Evolutionary conservation across 176 grass and related monocot species (phyloP).

Genomic region (Eleusine coracana): DNA sequence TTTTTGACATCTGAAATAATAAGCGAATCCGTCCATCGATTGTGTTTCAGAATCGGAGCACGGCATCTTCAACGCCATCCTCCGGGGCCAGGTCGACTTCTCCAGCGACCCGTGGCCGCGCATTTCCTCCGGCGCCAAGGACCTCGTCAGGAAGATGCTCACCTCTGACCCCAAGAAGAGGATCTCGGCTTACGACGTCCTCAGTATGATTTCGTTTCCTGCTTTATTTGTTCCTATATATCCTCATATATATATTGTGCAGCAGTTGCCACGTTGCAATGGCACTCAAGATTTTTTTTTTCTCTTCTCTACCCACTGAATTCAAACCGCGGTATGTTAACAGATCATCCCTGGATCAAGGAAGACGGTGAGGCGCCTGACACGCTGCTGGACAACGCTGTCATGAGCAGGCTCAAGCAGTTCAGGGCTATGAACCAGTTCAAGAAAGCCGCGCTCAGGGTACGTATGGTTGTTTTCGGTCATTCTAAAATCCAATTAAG

Average conservation of each 20-base stretch:
- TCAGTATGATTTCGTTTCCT: slow-evolving; percentile 44
- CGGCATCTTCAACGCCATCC: slow-evolving; percentile 84
- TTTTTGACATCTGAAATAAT: neutral
- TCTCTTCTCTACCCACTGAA: neutral
- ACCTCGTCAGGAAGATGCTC: slow-evolving; percentile 88
- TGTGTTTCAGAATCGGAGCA: slow-evolving; percentile 70
- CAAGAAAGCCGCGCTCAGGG: slow-evolving; percentile 89
- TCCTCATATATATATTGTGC: neutral
- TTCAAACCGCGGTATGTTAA: neutral
- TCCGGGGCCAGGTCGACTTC: slow-evolving; percentile 75
- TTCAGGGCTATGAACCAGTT: slow-evolving; percentile 96
- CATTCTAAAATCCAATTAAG: no score
- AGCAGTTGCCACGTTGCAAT: neutral
- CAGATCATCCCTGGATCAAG: slow-evolving; percentile 94
- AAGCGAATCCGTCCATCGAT: neutral
- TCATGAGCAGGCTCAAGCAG: slow-evolving; percentile 81
- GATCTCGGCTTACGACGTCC: slow-evolving; percentile 75
- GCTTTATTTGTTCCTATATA: no score
- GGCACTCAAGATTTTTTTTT: neutral
- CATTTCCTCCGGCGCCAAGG: slow-evolving; percentile 70
- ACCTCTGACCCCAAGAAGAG: slow-evolving; percentile 71
- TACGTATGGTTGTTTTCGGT: neutral
- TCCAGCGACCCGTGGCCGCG: slow-evolving; percentile 73
- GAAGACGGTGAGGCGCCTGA: slow-evolving; percentile 89
- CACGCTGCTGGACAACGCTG: slow-evolving; percentile 78